Conservation (phyloP, 345 rosid species). For the Toxicodendron radicans region DNA sequence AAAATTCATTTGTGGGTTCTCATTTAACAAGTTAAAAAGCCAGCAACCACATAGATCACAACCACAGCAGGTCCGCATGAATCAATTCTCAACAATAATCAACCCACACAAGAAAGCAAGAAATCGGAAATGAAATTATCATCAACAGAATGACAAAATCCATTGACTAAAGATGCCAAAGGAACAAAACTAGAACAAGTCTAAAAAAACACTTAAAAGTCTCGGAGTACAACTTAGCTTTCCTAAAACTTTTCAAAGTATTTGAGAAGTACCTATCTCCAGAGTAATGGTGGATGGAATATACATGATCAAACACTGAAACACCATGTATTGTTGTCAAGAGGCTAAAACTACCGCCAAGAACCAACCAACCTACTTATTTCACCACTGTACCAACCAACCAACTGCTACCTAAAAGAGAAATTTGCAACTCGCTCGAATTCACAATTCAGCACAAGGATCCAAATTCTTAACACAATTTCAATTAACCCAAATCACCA, state of each 20-base stretch:
- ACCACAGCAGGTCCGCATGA: not conserved
- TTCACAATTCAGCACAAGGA: not conserved
- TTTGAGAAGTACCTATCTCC: constrained; percentile 39
- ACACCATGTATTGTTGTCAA: constrained; percentile 31
- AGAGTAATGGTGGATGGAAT: constrained; percentile 32
- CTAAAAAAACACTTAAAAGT: constrained; percentile 22
- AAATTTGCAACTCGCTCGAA: not conserved
- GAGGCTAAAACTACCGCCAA: constrained; percentile 31
- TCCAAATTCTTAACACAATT: constrained; percentile 15
- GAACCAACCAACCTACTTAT: constrained; percentile 28
- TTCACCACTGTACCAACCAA: constrained; percentile 20
- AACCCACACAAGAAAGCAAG: not conserved
- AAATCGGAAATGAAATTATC: not conserved
- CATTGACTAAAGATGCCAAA: constrained; percentile 18
- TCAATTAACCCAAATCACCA: constrained; percentile 10
- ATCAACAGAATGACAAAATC: constrained; percentile 12
- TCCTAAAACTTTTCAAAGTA: constrained; percentile 30
- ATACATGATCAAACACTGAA: constrained; percentile 31
- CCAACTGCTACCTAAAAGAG: constrained; percentile 23
- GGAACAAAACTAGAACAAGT: constrained; percentile 21
- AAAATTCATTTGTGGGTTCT: not conserved
- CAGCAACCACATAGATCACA: not conserved
- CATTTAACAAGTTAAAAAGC: not conserved
- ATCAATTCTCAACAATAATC: not conserved
- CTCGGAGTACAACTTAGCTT: constrained; percentile 36